Percentiles rank a stretch among this genome's conserved stretches.
phyloP scores from a whole-genome alignment of 2,329 filamentous ascomycete species.

The Cercospora sojina region DNA sequence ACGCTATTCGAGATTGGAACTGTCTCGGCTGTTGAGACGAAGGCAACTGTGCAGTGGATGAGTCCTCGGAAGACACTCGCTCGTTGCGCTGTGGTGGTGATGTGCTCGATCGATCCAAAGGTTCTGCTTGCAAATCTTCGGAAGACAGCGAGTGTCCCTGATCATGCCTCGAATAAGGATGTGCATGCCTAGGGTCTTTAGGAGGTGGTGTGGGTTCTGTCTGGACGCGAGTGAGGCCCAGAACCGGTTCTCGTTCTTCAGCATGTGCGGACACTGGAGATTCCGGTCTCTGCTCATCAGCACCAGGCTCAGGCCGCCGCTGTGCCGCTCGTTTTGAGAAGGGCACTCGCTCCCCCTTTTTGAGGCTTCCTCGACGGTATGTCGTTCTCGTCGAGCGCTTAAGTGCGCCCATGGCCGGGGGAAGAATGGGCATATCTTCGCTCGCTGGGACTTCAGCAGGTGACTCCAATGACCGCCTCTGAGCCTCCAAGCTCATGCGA shows the following conservation, averaged over 20 bases:
- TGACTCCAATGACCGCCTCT: slow-evolving; percentile 38
- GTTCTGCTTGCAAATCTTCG: slow-evolving; percentile 29
- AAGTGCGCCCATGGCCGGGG: slow-evolving; percentile 68
- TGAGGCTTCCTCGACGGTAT: slow-evolving; percentile 83
- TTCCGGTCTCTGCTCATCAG: slow-evolving; percentile 52
- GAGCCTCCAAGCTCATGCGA: slow-evolving; percentile 60
- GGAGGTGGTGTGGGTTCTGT: slow-evolving; percentile 64
- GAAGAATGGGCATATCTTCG: slow-evolving; percentile 84
- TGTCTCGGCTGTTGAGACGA: slow-evolving; percentile 45
- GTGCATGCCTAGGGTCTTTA: slow-evolving; percentile 50
- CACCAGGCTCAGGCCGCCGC: slow-evolving; percentile 62
- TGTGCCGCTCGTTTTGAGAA: slow-evolving; percentile 70
- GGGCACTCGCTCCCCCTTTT: slow-evolving; percentile 71
- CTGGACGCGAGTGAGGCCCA: slow-evolving; percentile 61
- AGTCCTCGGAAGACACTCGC: slow-evolving; percentile 21
- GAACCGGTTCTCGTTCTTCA: slow-evolving; percentile 42
- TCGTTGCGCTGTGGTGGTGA: slow-evolving; percentile 17
- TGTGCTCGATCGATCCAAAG: slow-evolving; percentile 8
- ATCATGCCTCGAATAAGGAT: slow-evolving; percentile 59
- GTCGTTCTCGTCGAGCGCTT: slow-evolving; percentile 89
- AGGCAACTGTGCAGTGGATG: slow-evolving; percentile 37
- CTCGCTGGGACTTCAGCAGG: slow-evolving; percentile 40
- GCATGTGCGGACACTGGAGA: slow-evolving; percentile 44
- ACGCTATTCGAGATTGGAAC: slow-evolving; percentile 58
- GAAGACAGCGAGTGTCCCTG: slow-evolving; percentile 38